Base-by-base conservation (phyloP, 306 rosid genomes). In the Cicer bijugum region DNA sequence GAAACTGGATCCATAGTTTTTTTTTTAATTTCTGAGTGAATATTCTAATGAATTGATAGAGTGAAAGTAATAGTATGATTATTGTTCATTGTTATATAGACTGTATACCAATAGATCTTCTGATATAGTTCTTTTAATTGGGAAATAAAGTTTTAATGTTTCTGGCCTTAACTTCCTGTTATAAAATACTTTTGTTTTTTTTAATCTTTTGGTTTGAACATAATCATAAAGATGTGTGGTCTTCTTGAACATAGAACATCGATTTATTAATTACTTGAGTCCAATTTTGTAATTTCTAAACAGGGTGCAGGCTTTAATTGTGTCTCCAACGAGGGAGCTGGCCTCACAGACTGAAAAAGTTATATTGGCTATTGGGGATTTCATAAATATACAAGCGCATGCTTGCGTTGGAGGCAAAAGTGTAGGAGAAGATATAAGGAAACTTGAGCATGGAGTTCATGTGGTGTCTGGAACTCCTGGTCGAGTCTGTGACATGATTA, bases 391-490 rank as follows among this genome's bases (percentile, higher is more conserved):
- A 56, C 96, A 91, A 87, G 97, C 90, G 1, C 99, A 95, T 79
- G 65, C 97, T 14, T 95, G 99, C 75, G 57, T 95, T 81, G 99
- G 99, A 52, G 97, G 99, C 56, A 91, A 90, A 83, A 95, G 99
- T 58, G 96, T 95, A 12, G 93, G 97, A 16, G 97, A 95, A 80
- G 99, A 95, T 78, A 91, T 95, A 15, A 83, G 99, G 78, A 90
- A 95, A 85, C 90, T 95, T 1, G 99, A 95, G 83, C 75, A 90
- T 72, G 99, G 99, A 72, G 99, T 95, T 78, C 99, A 95, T 68
- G 96, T 91, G 47, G 99, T 95, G 45, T 95, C 99, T 60, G 99
- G 99, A 79, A 95, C 99, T 71, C 99, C 99, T 47, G 99, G 99
- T 3, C 86, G 99, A 74, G 99, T 91, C 11, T 91, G 97, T 80